Evolutionary conservation across 2,329 filamentous ascomycete genomes (phyloP), one percentile per base, ranked within the genome.

Genomic region (Penicillium crustosum): DNA sequence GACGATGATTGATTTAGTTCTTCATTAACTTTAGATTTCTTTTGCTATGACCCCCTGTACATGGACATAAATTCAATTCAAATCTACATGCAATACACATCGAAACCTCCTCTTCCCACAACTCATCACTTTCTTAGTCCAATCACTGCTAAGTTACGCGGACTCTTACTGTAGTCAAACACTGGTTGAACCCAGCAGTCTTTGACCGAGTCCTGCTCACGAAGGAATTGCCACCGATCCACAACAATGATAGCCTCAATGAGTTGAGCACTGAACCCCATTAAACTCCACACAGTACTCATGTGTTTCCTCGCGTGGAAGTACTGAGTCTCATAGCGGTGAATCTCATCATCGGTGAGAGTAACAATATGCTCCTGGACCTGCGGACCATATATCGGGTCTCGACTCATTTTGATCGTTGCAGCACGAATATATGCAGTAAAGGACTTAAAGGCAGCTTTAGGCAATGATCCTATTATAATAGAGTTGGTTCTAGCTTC

Each of bases 221-320:
- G 83, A 64, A 99, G 78, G 77, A 88, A 99, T 61, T 90, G 78
- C 90, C 91, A 99, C 45, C 94, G 83, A 79, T 99, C 94, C 43
- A 89, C 86, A 52, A 96, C 91, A 67, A 99, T 93, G 58, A 95
- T 79, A 35, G 91, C 90, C 79, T 99, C 94, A 2, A 95, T 87
- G 2, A 96, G 89, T n/a, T 86, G 86, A 3, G 93, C 93, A 73
- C 91, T 95, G 69, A 96, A 97, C 0, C 93, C 93, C 93, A 99
- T 99, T 68, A 99, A 75, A 65, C 86, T 91, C 94, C 94, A 99
- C 58, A 95, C 85, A 10, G 94, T 83, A 69, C 89, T 91, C 43
- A 99, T 78, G 70, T 97, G 89, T 66, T 91, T 89, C 77, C 89
- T 91, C 55, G 88, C 81, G 38, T 81, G 80, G 29, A 73, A 72